Evolutionary conservation across 805 yeast genomes (phyloP).

Genomic region (Pichia ethanolica): DNA sequence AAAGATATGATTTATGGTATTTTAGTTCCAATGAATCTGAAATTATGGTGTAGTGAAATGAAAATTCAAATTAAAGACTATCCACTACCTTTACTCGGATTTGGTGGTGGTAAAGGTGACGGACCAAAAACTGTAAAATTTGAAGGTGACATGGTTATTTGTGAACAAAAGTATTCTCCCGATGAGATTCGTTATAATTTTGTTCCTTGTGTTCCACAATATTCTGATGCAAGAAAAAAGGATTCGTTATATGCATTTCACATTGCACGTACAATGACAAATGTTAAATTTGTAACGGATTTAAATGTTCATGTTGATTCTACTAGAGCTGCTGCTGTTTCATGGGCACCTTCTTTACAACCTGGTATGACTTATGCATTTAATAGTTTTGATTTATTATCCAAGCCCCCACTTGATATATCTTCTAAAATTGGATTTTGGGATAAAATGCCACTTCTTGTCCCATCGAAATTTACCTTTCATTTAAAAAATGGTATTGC

Average conservation of each 20-base stretch:
- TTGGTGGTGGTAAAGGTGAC: constrained; percentile 39
- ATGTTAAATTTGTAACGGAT: constrained; percentile 50
- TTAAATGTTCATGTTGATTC: constrained; percentile 40
- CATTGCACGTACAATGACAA: constrained; percentile 56
- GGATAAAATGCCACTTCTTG: constrained; percentile 54
- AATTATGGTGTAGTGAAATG: constrained; percentile 36
- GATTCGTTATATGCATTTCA: constrained; percentile 52
- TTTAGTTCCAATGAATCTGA: constrained; percentile 41
- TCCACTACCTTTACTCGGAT: constrained; percentile 49
- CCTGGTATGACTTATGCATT: constrained; percentile 55
- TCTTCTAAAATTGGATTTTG: constrained; percentile 61
- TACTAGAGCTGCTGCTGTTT: constrained; percentile 40
- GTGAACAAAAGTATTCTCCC: constrained; percentile 54
- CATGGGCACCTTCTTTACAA: constrained; percentile 60
- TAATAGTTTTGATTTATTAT: constrained; percentile 58
- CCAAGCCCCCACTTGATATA: constrained; percentile 64
- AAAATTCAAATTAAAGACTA: constrained; percentile 45
- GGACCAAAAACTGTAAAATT: constrained; percentile 27
- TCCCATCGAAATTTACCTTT: constrained; percentile 48
- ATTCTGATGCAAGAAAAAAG: constrained; percentile 15
- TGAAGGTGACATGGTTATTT: constrained; percentile 46
- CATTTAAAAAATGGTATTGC: constrained; percentile 45
- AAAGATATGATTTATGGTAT: constrained; percentile 45
- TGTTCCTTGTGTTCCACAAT: constrained; percentile 42
- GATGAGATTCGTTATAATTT: constrained; percentile 33